Evolutionary conservation across 2,329 filamentous ascomycete species (phyloP).

Genomic region (Neoscytalidium dimidiatum): DNA sequence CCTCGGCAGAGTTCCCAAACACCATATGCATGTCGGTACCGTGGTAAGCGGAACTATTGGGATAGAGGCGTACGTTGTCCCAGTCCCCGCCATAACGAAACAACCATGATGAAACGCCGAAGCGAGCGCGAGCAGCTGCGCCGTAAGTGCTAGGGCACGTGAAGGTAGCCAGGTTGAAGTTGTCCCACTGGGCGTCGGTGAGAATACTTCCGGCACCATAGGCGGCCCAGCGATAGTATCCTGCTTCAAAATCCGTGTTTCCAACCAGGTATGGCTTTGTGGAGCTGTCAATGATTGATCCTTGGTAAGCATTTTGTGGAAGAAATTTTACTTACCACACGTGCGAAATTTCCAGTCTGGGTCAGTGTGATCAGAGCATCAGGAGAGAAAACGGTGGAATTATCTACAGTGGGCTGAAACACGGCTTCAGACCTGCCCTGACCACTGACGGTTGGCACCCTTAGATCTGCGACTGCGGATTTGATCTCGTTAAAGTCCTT

Average conservation of each 20-base stretch:
- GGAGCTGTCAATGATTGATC: neutral
- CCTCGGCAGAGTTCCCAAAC: constrained; percentile 34
- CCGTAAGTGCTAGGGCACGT: constrained; percentile 28
- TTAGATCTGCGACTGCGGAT: constrained; percentile 27
- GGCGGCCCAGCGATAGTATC: constrained; percentile 32
- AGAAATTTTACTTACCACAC: neutral
- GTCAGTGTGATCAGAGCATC: neutral
- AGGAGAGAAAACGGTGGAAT: neutral
- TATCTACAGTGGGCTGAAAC: constrained; percentile 12
- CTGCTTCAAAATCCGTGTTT: constrained; percentile 30
- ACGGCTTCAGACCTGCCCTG: constrained; percentile 25
- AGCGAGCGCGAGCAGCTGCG: constrained; percentile 27
- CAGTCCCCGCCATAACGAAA: constrained; percentile 41
- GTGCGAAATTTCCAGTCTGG: neutral
- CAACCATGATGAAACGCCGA: constrained; percentile 37
- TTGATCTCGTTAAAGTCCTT: constrained; percentile 27
- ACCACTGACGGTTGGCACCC: constrained; percentile 25
- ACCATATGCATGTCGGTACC: constrained; percentile 37
- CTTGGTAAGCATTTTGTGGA: neutral
- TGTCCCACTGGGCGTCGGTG: constrained; percentile 28
- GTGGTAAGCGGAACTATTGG: constrained; percentile 41
- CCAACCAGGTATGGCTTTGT: constrained; percentile 22
- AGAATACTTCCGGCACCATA: constrained; percentile 27
- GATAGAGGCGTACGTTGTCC: constrained; percentile 36
- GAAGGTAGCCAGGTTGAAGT: constrained; percentile 29